Conservation (phyloP, 1,284 basidiomycete species). For the Apiotrichum domesticum region DNA sequence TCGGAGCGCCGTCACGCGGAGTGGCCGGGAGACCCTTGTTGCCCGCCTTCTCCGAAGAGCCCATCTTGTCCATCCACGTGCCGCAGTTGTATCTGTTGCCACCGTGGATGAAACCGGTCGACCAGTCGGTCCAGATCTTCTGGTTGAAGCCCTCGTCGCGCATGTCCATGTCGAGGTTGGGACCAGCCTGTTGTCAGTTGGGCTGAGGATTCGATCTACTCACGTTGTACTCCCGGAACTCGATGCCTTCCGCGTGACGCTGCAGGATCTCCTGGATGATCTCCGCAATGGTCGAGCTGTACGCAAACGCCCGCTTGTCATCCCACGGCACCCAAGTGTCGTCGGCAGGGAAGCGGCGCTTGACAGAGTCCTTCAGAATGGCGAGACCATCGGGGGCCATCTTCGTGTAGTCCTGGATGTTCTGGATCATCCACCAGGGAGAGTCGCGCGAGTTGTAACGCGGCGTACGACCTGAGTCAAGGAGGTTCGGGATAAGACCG, state of each 20-base stretch:
- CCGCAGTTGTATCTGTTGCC: constrained; percentile 63
- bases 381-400: constrained; percentile 77
- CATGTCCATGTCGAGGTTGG: constrained; percentile 93
- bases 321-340: constrained; percentile 93
- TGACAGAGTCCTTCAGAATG: constrained; percentile 74
- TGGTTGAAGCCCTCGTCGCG: constrained; percentile 87
- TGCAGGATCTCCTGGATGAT: constrained; percentile 94
- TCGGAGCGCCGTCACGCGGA: constrained; percentile 87
- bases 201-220: constrained; percentile 4
- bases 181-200: constrained; percentile 58
- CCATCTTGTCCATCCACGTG: constrained; percentile 98
- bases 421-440: constrained; percentile 87
- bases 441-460: constrained; percentile 54
- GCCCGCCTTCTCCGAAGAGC: constrained; percentile 80
- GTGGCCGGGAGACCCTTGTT: constrained; percentile 93
- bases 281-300: constrained; percentile 77
- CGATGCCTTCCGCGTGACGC: constrained; percentile 84
- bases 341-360: constrained; percentile 85
- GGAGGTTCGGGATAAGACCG: constrained; percentile 84
- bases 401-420: constrained; percentile 87
- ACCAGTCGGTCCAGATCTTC: constrained; percentile 88
- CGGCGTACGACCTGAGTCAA: constrained; percentile 78
- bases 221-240: constrained; percentile 85
- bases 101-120: constrained; percentile 81
- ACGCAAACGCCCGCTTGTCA: constrained; percentile 72